Evolutionary conservation across 768 basidiomycete genomes (phyloP).

Genomic region (Suillus placidus): DNA sequence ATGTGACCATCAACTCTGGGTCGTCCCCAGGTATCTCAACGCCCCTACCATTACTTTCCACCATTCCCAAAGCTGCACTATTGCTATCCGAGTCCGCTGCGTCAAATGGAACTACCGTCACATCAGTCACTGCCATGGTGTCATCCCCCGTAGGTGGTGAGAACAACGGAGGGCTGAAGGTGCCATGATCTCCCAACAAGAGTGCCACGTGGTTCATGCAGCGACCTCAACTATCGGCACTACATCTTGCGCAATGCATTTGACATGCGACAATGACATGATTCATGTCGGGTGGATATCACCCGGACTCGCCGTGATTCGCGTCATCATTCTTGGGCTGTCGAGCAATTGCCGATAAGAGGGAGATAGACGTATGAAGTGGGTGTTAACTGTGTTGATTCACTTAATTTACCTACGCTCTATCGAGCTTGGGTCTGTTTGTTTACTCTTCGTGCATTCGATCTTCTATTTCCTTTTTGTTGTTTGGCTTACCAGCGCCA

Average conservation of each 20-base stretch:
- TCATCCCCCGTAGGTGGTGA: not conserved
- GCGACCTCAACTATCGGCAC: not conserved
- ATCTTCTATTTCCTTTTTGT: not conserved
- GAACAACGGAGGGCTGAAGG: not conserved
- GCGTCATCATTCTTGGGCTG: slow-evolving; percentile 5
- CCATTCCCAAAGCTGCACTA: slow-evolving; percentile 24
- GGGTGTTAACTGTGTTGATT: slow-evolving; percentile 1
- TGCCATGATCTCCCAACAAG: not conserved
- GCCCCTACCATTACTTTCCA: not conserved
- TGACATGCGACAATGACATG: not conserved
- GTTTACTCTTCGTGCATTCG: slow-evolving; percentile 1
- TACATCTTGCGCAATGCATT: slow-evolving; percentile 4
- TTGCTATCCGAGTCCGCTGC: slow-evolving; percentile 10
- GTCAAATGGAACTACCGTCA: slow-evolving; percentile 8
- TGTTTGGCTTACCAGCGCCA: slow-evolving; percentile 3
- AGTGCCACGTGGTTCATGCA: not conserved
- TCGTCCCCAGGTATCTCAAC: slow-evolving; percentile 26
- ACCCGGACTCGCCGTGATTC: slow-evolving; percentile 3
- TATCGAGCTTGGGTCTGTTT: slow-evolving; percentile 2
- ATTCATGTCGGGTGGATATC: not conserved
- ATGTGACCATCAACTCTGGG: slow-evolving; percentile 25
- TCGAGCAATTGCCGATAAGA: slow-evolving; percentile 3
- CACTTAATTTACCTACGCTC: slow-evolving; percentile 1
- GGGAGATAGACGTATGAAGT: slow-evolving; percentile 4
- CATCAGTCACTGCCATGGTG: slow-evolving; percentile 6